These are phyloP conservation scores for Fusarium nurragi DNA, from an alignment of 2,329 filamentous ascomycete genomes.

Conservation along the genomic window DNA sequence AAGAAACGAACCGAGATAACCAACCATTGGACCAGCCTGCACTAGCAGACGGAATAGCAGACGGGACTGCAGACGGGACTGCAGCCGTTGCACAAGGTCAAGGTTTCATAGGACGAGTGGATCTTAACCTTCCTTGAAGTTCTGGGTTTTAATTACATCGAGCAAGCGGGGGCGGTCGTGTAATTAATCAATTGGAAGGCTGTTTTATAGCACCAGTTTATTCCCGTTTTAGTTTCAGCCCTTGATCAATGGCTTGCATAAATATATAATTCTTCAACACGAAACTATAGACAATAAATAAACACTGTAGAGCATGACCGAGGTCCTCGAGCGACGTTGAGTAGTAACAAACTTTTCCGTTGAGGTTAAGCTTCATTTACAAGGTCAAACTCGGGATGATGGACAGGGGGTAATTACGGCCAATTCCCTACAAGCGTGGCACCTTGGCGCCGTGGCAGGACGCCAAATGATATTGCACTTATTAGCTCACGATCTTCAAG, in stretches of 20 bases:
- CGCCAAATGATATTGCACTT: conserved; percentile 12
- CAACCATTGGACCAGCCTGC: conserved; percentile 34
- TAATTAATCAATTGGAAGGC: conserved; percentile 35
- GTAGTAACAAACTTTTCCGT: not conserved
- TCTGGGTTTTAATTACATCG: conserved; percentile 45
- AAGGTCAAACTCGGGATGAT: conserved; percentile 27
- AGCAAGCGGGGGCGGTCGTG: conserved; percentile 33
- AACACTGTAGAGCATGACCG: not conserved
- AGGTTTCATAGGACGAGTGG: conserved; percentile 37
- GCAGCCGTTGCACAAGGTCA: conserved; percentile 34
- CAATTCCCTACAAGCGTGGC: conserved; percentile 27
- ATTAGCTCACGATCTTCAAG: conserved; percentile 15
- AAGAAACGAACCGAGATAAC: conserved; percentile 20
- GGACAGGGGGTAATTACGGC: conserved; percentile 29
- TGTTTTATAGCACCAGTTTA: conserved; percentile 9
- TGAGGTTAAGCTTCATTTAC: conserved; percentile 28
- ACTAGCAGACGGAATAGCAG: conserved; percentile 31
- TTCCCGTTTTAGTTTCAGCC: not conserved
- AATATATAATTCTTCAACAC: not conserved
- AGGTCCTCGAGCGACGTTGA: not conserved
- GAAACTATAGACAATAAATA: not conserved
- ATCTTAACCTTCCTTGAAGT: conserved; percentile 35
- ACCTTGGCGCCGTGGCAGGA: conserved; percentile 38
- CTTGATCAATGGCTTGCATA: conserved; percentile 18
- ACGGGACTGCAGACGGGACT: too few relatives aligned